Evolutionary conservation across 2,329 filamentous ascomycete species (phyloP), one percentile per base, ranked within the genome.

Genomic region (Verticillium nonalfalfae): DNA sequence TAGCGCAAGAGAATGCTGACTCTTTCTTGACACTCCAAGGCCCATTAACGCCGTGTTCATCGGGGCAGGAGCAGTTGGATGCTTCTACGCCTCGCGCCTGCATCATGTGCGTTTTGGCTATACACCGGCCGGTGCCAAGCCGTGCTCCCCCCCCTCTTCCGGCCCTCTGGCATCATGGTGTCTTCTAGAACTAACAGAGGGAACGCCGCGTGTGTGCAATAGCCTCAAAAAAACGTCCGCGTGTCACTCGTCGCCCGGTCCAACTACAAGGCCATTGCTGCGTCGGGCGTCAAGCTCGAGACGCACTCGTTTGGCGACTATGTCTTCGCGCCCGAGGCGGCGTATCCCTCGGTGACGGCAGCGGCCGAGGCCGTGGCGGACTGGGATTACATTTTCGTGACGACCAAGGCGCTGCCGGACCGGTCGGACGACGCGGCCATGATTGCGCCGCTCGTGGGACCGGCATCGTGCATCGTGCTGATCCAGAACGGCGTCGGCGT

Each of bases 401-500:
- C 85, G 13, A 90, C 88, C 21, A 91, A 91, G 72, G 87, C 87
- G 0, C 77, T 90, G 10, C 87, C 88, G 0, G 87, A 90, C 70
- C 73, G 78, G 14, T 79, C 84, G 26, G 84, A 85, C 69, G 87
- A 89, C 68, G 83, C 86, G 2, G 78, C 76, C 31, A 80, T 86
- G 60, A 81, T 90, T 57, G 81, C 84, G 45, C 85, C 86, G 1
- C 76, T 90, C 3, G 82, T 90, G 15, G 74, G 77, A 0, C 71
- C 78, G 2, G 70, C 72, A 39, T 84, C 85, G 1, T 81, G 80
- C 56, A 84, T 90, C 64, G 85, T 90, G 14, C 78, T 90, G 59
- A 87, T 90, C 65, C 88, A 90, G 72, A 90, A 90, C 70, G 88
- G 88, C 26, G 78, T 90, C 18, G 87, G 87, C n/a, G 86, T 90